Evolutionary conservation across 2,329 filamentous ascomycete genomes (phyloP), one percentile per base, ranked within the genome.

Genomic region (Aspergillus neoniger): DNA sequence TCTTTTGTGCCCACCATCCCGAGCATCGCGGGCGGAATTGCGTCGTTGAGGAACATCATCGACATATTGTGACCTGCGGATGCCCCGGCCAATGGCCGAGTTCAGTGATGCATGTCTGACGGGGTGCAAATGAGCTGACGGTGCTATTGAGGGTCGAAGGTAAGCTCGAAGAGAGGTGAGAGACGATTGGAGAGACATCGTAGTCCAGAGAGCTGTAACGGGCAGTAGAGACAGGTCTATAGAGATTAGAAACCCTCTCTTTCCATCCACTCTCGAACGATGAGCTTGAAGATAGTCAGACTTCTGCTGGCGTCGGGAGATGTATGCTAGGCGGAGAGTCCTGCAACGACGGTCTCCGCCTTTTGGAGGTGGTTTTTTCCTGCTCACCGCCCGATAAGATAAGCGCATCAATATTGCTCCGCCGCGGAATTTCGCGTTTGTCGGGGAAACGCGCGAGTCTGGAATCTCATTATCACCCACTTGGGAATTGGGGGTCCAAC

Each of bases 51-150:
- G 32, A 5, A 48, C 21, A 28, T 57, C 50, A 5, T 59, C 55
- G 58, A 57, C 21, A 15, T 28, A 57, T 12, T 47, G 67, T 12
- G 66, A 85, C 74, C 73, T 78, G 69, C 87, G 85, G 57, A 91
- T 80, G 14, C 89, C 89, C 49, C 83, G 81, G 65, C 87, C 85
- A 69, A 92, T 92, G 47, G 88, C 89, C 9, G 88, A 89, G 61
- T 81, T 84, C 43, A 91, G 81, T 44, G 86, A 88, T 21, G 84
- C 83, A 69, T 78, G 70, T 61, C 82, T 81, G 36, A 70, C 68
- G 21, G 55, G 50, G 9, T 43, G 61, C 63, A 70, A 57, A 58
- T 58, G 61, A 62, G 48, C 47, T 19, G 47, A 30, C 6, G 56
- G 48, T 8, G 48, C 41, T 28, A 53, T 50, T 19, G 67, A 61